These are phyloP conservation scores for Udeniomyces megalosporus DNA, from an alignment of 768 basidiomycete species.

Conservation along the genomic window DNA sequence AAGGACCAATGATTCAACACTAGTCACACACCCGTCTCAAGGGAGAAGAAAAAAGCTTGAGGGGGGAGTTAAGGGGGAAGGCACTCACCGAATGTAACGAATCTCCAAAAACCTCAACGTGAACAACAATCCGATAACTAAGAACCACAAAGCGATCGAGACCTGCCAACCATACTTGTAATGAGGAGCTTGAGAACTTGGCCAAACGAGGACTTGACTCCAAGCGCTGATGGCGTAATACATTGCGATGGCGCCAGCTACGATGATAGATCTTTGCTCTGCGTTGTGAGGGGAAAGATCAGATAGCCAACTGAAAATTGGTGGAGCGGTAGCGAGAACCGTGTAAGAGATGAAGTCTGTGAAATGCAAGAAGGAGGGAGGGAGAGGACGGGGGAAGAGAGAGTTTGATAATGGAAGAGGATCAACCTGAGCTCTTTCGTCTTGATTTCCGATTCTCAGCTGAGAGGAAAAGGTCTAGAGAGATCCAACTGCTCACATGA, in stretches of 20 bases:
- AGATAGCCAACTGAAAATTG: constrained; percentile 25
- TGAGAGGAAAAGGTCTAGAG: no score
- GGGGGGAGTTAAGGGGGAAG: no score
- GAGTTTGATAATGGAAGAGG: no score
- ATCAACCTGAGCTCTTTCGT: no score
- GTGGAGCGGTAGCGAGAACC: constrained; percentile 22
- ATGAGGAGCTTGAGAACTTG: constrained; percentile 22
- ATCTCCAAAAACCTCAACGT: constrained; percentile 21
- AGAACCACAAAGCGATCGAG: constrained; percentile 22
- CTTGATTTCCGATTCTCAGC: no score
- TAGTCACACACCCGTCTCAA: no score
- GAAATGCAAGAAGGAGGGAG: not conserved
- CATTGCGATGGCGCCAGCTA: constrained; percentile 22
- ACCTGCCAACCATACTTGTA: constrained; percentile 22
- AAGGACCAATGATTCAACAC: no score
- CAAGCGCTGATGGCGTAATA: constrained; percentile 25
- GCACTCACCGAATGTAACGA: constrained; percentile 20
- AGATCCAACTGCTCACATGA: constrained; percentile 16
- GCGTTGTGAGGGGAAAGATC: constrained; percentile 25
- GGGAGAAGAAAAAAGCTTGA: no score
- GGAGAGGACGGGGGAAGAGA: not conserved
- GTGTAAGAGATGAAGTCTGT: constrained; percentile 22
- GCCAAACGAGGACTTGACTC: constrained; percentile 25
- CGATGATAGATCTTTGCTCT: constrained; percentile 24
- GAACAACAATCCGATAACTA: constrained; percentile 20